Conservation (phyloP, 2,329 filamentous ascomycete genomes). For the Falciphora oryzae region DNA sequence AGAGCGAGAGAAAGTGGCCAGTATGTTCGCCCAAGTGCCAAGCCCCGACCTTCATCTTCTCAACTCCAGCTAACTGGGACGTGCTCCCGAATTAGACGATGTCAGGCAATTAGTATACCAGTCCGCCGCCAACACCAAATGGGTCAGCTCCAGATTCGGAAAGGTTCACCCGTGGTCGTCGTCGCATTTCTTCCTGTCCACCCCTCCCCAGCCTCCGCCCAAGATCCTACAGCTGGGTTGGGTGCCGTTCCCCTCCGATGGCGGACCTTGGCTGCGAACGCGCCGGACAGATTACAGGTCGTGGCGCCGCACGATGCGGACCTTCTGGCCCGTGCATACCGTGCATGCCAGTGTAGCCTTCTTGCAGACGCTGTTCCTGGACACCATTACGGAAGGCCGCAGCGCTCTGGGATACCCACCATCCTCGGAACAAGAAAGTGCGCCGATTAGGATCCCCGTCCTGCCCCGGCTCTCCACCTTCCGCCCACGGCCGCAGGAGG, state of each 20-base stretch:
- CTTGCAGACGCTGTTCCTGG: not conserved
- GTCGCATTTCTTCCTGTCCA: not conserved
- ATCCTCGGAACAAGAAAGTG: not conserved
- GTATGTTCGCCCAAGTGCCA: not conserved
- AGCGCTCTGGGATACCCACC: not conserved
- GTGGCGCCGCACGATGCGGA: not conserved
- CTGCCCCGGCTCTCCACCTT: not conserved
- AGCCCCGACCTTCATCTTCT: not conserved
- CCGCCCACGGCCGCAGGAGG: not conserved
- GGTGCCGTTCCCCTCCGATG: not conserved
- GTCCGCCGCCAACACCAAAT: not conserved
- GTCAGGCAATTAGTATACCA: not conserved
- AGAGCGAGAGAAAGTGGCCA: not conserved
- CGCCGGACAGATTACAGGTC: not conserved
- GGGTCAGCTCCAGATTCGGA: not conserved
- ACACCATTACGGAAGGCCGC: not conserved
- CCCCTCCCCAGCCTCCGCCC: not conserved
- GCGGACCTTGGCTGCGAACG: not conserved
- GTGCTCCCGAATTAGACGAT: not conserved
- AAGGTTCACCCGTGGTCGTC: not conserved
- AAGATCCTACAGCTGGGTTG: not conserved
- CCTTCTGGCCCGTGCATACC: not conserved
- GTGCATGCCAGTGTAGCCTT: not conserved
- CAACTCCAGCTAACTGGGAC: not conserved
- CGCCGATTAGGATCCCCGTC: not conserved